Conservation (phyloP, 805 yeast species). For the Wickerhamiella azymoides region DNA sequence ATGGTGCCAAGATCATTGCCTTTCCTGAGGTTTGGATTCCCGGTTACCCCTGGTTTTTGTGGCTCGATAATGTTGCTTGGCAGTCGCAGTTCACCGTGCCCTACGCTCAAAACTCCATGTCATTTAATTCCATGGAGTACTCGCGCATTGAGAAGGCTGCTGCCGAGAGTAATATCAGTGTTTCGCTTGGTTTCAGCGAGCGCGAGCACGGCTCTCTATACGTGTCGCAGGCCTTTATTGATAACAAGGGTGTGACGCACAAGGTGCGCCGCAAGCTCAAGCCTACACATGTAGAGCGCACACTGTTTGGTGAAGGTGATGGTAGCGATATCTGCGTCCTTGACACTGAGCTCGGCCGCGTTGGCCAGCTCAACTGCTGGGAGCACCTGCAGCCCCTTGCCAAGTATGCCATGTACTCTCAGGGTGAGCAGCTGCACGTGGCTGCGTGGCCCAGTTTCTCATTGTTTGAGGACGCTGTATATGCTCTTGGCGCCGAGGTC, state of each 20-base stretch:
- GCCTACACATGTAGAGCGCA: constrained; percentile 6
- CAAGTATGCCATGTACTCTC: constrained; percentile 2
- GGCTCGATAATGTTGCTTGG: constrained; percentile 5
- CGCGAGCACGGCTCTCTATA: constrained; percentile 15
- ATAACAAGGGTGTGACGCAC: background rate
- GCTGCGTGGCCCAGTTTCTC: constrained; percentile 2
- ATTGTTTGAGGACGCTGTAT: background rate
- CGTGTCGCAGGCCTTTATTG: constrained; percentile 11
- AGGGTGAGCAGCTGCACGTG: background rate
- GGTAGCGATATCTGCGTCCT: constrained; percentile 3
- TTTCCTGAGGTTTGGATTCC: constrained; percentile 18
- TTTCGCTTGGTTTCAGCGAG: constrained; percentile 12
- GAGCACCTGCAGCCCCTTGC: constrained; percentile 4
- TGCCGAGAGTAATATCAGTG: background rate
- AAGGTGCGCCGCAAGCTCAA: constrained; percentile 4
- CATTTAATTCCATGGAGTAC: background rate
- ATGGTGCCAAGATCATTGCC: constrained; percentile 16
- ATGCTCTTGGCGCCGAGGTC: constrained; percentile 1
- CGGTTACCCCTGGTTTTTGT: constrained; percentile 14
- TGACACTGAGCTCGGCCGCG: background rate
- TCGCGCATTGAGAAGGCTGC: constrained; percentile 11
- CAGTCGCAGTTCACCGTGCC: constrained; percentile 7
- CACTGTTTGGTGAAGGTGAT: constrained; percentile 6
- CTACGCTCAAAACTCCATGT: constrained; percentile 4
- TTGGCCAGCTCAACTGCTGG: constrained; percentile 5